phyloP scores from a whole-genome alignment of 2,329 filamentous ascomycete genomes.

The Fusarium torulosum region DNA sequence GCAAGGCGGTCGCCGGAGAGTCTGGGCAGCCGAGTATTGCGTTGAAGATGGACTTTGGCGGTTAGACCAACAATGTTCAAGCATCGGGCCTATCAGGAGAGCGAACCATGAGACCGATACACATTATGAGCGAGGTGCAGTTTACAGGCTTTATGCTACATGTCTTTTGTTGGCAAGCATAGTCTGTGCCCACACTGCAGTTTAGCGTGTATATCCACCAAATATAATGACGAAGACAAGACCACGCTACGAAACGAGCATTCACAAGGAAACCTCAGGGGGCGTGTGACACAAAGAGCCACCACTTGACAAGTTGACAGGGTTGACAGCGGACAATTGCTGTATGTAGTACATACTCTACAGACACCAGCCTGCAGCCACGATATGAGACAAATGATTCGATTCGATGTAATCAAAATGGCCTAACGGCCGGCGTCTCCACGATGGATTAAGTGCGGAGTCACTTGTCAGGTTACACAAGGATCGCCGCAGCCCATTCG shows the following conservation, averaged over 20 bases:
- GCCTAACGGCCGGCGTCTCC: conserved; percentile 21
- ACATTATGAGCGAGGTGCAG: conserved; percentile 16
- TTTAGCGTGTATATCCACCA: conserved; percentile 14
- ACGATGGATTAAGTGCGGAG: conserved; percentile 21
- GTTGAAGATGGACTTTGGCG: conserved; percentile 91
- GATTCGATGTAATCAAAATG: conserved; percentile 15
- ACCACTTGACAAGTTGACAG: conserved; percentile 18
- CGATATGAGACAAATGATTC: conserved; percentile 10
- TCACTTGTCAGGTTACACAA: conserved; percentile 37
- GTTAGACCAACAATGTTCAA: conserved; percentile 44
- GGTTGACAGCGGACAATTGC: conserved; percentile 4
- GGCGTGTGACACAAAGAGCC: conserved; percentile 6
- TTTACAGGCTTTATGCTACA: conserved; percentile 18
- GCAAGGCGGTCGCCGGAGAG: conserved; percentile 57
- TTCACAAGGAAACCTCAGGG: background rate
- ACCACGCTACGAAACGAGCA: background rate
- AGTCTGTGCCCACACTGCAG: conserved; percentile 1
- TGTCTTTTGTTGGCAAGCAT: conserved; percentile 23
- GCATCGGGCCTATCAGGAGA: conserved; percentile 9
- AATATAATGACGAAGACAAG: conserved; percentile 16
- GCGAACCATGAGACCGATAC: conserved; percentile 1
- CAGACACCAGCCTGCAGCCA: conserved; percentile 12
- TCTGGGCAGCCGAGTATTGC: conserved; percentile 84
- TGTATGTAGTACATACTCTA: conserved; percentile 1
- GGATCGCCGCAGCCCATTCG: conserved; percentile 24